phyloP scores from a whole-genome alignment of 495 filamentous ascomycete species.

The Massariosphaeria phaeospora region DNA sequence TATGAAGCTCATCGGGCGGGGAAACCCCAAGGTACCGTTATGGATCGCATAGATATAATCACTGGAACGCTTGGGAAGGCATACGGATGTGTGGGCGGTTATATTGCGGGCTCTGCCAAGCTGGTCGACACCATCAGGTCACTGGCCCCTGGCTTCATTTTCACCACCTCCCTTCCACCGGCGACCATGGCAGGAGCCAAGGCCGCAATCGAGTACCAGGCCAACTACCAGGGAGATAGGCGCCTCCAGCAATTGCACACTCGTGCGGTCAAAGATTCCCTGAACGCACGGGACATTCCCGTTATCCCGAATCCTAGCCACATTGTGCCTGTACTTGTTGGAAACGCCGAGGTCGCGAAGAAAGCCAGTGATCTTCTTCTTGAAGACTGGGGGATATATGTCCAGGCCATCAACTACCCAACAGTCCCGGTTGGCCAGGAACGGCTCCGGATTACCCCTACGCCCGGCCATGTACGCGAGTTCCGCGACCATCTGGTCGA shows the following conservation, averaged over 20 bases:
- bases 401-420: constrained; percentile 98
- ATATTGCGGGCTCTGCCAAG: constrained; percentile 84
- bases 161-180: constrained; percentile 93
- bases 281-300: constrained; percentile 78
- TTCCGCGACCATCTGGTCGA: constrained; percentile 80
- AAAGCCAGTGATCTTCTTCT: constrained; percentile 82
- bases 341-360: constrained; percentile 90
- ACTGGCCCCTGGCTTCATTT: constrained; percentile 95
- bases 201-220: constrained; percentile 89
- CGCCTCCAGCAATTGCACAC: constrained; percentile 93
- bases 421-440: constrained; percentile 96
- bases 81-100: constrained; percentile 95
- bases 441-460: constrained; percentile 89
- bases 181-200: constrained; percentile 94
- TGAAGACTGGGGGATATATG: constrained; percentile 85
- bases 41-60: constrained; percentile 96
- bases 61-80: constrained; percentile 96
- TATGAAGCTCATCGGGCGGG: constrained; percentile 71
- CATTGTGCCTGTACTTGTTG: constrained; percentile 90
- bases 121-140: constrained; percentile 95
- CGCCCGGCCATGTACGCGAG: constrained; percentile 78
- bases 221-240: constrained; percentile 71
- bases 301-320: constrained; percentile 97
- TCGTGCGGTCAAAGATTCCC: constrained; percentile 75
- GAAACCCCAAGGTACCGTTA: constrained; percentile 72